Evolutionary conservation across 1,284 basidiomycete species (phyloP), one percentile per base, ranked within the genome.

Genomic region (Tilletia caries): DNA sequence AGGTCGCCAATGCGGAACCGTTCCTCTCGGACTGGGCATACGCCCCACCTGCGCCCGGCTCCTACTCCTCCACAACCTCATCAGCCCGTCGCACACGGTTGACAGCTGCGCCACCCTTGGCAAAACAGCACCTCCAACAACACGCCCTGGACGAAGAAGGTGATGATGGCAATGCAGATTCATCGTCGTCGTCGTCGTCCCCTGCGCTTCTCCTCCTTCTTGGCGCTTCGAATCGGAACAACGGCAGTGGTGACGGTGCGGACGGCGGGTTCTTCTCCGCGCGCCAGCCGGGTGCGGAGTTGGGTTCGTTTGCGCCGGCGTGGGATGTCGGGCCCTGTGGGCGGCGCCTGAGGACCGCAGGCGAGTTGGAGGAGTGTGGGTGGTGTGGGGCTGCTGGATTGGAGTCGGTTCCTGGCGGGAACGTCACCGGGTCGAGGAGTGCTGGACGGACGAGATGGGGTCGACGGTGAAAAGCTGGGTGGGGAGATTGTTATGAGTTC

Each of bases 281-380:
- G 8, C 58, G 58, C 10, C 58, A 62, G 58, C 10, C 32, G 6
- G 58, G 58, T 15, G 58, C 58, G 12, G 58, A 62, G 58, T 3
- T 62, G 27, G 58, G 58, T 3, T 32, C 58, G 32, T 33, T 62
- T 29, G 58, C 58, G 33, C 27, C 29, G 6, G 20, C 58, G 29
- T 62, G 58, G 58, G 58, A 62, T 34, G 58, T 34, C 13, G 58
- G 58, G 29, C 58, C 58, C 10, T 20, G 58, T 62, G 58, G 58
- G 33, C 13, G 18, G 29, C 58, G 58, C 0, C 18, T 62, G 29
- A 33, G 58, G 13, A 33, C 18, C 13, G 58, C 32, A 29, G 3
- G 32, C 15, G 58, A 62, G 58, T 29, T 62, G 29, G 58, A 62
- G 58, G 27, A 29, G 29, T 33, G 33, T 34, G 58, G 58, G 58